These are phyloP conservation scores for Fusarium napiforme DNA, from an alignment of 2,329 filamentous ascomycete species.

Conservation along the genomic window DNA sequence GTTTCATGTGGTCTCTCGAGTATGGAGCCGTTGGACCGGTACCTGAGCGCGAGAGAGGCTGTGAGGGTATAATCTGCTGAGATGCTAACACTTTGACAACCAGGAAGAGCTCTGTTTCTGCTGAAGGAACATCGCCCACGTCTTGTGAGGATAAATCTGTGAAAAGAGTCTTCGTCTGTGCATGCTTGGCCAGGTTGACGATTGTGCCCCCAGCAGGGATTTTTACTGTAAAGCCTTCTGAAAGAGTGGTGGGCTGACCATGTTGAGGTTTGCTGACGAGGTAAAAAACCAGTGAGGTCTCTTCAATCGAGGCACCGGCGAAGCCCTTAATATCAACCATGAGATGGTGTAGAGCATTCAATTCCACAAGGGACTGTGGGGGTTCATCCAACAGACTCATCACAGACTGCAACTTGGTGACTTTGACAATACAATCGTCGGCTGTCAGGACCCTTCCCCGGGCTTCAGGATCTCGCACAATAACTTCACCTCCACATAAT, in stretches of 20 bases:
- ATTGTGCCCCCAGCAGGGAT: conserved; percentile 80
- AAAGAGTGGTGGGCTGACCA: conserved; percentile 73
- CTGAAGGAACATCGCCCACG: conserved; percentile 68
- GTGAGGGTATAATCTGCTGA: conserved; percentile 59
- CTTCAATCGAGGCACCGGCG: conserved; percentile 78
- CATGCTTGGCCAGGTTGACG: conserved; percentile 70
- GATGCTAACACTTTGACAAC: conserved; percentile 80
- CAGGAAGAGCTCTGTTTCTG: conserved; percentile 81
- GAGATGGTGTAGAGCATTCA: conserved; percentile 80
- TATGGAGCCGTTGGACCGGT: conserved; percentile 55
- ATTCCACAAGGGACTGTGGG: conserved; percentile 74
- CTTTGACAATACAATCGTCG: conserved; percentile 91
- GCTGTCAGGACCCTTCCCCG: conserved; percentile 88
- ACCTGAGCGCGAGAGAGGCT: conserved; percentile 64
- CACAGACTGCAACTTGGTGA: conserved; percentile 90
- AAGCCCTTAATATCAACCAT: conserved; percentile 87
- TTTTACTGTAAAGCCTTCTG: conserved; percentile 84
- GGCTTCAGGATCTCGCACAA: conserved; percentile 88
- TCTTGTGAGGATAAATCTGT: conserved; percentile 85
- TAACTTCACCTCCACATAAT: conserved; percentile 90
- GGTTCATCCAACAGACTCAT: conserved; percentile 93
- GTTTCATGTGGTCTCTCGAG: conserved; percentile 59
- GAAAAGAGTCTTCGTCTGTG: conserved; percentile 85
- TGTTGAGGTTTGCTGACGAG: conserved; percentile 78
- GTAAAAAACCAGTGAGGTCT: conserved; percentile 80